phyloP scores from a whole-genome alignment of 2,329 filamentous ascomycete species.

The Botrytis galanthina region DNA sequence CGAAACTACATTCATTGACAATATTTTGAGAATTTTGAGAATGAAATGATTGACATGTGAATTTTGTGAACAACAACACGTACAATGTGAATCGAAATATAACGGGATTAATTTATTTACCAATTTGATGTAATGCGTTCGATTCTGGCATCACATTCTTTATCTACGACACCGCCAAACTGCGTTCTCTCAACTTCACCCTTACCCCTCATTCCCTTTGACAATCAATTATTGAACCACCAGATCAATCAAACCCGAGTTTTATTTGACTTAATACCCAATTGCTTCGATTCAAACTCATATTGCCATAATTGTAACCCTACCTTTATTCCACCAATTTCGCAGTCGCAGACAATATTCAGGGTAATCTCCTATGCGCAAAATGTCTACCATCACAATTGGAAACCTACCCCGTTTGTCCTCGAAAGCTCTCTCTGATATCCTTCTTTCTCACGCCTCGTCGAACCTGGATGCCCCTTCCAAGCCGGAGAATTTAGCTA shows the following conservation, averaged over 20 bases:
- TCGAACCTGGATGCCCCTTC: constrained; percentile 32
- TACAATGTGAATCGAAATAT: neutral
- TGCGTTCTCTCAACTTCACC: too few relatives aligned
- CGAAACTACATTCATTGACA: neutral
- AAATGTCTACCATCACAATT: constrained; percentile 31
- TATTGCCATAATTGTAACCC: neutral
- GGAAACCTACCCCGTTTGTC: constrained; percentile 36
- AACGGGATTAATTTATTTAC: neutral
- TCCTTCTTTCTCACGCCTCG: constrained; percentile 32
- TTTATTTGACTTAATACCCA: neutral
- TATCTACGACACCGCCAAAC: neutral
- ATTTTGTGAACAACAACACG: neutral
- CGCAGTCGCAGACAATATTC: neutral
- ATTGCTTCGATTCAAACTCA: neutral
- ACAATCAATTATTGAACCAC: neutral
- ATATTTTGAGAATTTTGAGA: too few relatives aligned
- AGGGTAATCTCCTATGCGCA: constrained; percentile 19
- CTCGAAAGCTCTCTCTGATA: constrained; percentile 33
- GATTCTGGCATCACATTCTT: neutral
- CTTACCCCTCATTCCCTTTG: neutral
- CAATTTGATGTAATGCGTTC: neutral
- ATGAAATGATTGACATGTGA: too few relatives aligned
- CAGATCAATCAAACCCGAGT: neutral
- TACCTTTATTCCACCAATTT: neutral
- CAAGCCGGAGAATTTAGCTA: constrained; percentile 51